Conservation (phyloP, 2,329 filamentous ascomycete genomes). For the Knoxdaviesia capensis region DNA sequence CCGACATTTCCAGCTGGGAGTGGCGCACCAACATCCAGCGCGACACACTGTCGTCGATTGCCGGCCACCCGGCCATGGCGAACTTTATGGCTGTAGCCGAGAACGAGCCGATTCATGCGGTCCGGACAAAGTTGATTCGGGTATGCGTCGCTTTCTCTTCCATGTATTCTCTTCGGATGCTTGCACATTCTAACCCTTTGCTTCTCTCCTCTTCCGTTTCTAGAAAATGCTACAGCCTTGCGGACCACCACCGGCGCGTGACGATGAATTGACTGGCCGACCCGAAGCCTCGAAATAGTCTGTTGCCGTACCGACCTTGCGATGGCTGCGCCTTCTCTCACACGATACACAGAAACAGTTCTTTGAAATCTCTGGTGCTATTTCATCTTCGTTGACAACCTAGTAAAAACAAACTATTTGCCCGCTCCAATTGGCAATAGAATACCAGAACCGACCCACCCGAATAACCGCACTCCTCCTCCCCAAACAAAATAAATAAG, state of each 20-base stretch:
- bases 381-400: no score
- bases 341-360: no score
- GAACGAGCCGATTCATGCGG: constrained; percentile 65
- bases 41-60: constrained; percentile 75
- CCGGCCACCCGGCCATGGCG: constrained; percentile 75
- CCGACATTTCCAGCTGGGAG: constrained; percentile 93
- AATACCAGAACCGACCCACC: no score
- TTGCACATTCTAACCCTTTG: background rate
- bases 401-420: no score
- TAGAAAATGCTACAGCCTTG: constrained; percentile 49
- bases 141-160: constrained; percentile 16
- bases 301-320: no score
- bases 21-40: constrained; percentile 92
- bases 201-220: background rate
- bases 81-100: constrained; percentile 79
- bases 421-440: no score
- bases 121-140: constrained; percentile 63
- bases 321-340: no score
- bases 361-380: no score
- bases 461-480: no score
- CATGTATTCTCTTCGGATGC: background rate
- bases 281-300: constrained; percentile 3
- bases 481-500: no score
- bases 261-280: constrained; percentile 19
- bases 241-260: constrained; percentile 34